These are phyloP conservation scores for Trypethelium eluteriae DNA, from an alignment of 495 filamentous ascomycete species.

Conservation along the genomic window DNA sequence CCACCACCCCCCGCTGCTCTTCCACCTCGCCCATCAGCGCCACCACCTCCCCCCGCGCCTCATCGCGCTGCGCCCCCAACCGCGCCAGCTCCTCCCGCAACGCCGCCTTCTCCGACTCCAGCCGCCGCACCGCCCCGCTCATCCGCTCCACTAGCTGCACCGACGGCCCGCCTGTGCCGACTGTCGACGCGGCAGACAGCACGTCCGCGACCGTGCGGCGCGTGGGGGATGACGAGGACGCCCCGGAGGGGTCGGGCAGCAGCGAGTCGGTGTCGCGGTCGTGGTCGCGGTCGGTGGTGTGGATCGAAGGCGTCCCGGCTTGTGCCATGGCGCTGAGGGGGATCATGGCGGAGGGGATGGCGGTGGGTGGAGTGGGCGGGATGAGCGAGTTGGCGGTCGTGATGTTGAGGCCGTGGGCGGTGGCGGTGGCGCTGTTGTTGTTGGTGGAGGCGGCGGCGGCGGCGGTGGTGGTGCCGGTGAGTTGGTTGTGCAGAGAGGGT, in stretches of 20 bases:
- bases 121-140: conserved; percentile 79
- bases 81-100: conserved; percentile 75
- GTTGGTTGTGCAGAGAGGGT: conserved; percentile 22
- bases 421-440: not conserved
- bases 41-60: conserved; percentile 84
- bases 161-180: conserved; percentile 78
- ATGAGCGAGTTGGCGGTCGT: not conserved
- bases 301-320: conserved; percentile 48
- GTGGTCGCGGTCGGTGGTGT: conserved; percentile 57
- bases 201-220: conserved; percentile 10
- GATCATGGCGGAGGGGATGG: conserved; percentile 1
- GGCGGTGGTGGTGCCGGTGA: conserved; percentile 21
- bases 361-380: conserved; percentile 5
- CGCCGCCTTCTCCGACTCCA: conserved; percentile 84
- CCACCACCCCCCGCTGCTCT: conserved; percentile 52
- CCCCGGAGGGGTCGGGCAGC: not conserved
- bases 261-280: conserved; percentile 53
- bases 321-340: conserved; percentile 8
- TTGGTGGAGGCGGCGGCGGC: conserved; percentile 13
- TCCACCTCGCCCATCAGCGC: conserved; percentile 79
- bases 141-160: conserved; percentile 96
- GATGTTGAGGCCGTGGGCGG: not conserved
- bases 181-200: conserved; percentile 67
- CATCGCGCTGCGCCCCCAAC: conserved; percentile 75
- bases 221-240: not conserved